Conservation (phyloP, 2,329 filamentous ascomycete genomes). For the Claviceps sorghi region DNA sequence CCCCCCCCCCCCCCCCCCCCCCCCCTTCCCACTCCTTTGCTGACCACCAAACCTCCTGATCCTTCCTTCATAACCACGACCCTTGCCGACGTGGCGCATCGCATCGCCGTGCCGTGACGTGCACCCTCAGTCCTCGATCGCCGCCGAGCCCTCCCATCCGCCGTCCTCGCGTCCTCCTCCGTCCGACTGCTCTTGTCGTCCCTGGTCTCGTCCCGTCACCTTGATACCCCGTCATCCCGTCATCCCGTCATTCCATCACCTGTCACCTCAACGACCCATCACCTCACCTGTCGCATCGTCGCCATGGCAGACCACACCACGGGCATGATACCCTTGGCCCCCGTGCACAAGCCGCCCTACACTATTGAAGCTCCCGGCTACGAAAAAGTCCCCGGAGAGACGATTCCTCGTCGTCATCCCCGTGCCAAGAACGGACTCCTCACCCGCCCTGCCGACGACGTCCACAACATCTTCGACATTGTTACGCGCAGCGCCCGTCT, state of each 20-base stretch:
- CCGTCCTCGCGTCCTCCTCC: no score
- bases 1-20: slow-evolving; percentile 9
- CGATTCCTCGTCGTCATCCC: slow-evolving; percentile 63
- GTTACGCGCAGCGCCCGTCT: slow-evolving; percentile 51
- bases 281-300: neutral
- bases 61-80: neutral
- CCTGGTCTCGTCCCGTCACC: neutral
- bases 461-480: slow-evolving; percentile 68
- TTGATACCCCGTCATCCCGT: neutral
- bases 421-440: slow-evolving; percentile 56
- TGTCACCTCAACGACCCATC: neutral
- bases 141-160: neutral
- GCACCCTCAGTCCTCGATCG: neutral
- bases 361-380: slow-evolving; percentile 57
- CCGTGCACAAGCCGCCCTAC: slow-evolving; percentile 57
- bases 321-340: slow-evolving; percentile 37
- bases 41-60: neutral
- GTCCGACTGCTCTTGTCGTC: neutral
- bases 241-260: neutral
- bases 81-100: neutral
- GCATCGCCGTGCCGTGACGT: no score
- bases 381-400: slow-evolving; percentile 62
- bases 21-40: no score
- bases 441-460: slow-evolving; percentile 49
- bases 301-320: slow-evolving; percentile 20